phyloP scores from a whole-genome alignment of 352 stramenopile species.

The Globisporangium cylindrosporum region DNA sequence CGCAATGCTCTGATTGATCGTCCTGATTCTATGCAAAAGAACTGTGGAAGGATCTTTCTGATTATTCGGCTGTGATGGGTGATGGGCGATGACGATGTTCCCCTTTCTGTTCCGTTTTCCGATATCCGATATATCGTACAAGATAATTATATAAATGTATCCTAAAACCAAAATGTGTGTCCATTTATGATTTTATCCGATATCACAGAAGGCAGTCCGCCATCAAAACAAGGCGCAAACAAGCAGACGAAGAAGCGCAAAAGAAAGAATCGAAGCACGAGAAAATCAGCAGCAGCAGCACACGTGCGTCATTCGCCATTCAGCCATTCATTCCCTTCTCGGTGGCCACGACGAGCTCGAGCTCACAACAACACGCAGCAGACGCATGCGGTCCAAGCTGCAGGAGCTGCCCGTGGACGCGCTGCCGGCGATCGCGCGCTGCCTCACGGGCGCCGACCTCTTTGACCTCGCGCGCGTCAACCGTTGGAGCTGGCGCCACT shows the following conservation, averaged over 20 bases:
- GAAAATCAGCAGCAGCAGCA: neutral
- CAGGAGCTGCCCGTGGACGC: neutral
- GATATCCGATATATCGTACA: no score
- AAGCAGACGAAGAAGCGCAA: neutral
- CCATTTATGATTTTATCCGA: no score
- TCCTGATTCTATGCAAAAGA: no score
- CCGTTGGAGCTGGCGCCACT: neutral
- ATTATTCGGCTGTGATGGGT: no score
- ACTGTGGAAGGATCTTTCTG: no score
- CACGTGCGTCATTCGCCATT: neutral
- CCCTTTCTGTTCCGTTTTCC: no score
- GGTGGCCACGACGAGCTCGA: neutral
- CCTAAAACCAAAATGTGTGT: no score
- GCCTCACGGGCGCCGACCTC: neutral
- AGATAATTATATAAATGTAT: no score
- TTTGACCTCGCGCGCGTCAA: slow-evolving; percentile 1
- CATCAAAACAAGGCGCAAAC: no score
- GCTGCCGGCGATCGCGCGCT: neutral
- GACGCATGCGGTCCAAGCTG: neutral
- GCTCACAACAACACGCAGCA: neutral
- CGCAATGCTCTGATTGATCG: no score
- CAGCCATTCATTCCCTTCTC: neutral
- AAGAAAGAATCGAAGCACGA: neutral
- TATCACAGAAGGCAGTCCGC: no score
- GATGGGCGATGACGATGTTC: no score